These are phyloP conservation scores for Umbelopsis sp. DNA, from an alignment of 371 early-diverging fungal genomes.

Conservation along the genomic window DNA sequence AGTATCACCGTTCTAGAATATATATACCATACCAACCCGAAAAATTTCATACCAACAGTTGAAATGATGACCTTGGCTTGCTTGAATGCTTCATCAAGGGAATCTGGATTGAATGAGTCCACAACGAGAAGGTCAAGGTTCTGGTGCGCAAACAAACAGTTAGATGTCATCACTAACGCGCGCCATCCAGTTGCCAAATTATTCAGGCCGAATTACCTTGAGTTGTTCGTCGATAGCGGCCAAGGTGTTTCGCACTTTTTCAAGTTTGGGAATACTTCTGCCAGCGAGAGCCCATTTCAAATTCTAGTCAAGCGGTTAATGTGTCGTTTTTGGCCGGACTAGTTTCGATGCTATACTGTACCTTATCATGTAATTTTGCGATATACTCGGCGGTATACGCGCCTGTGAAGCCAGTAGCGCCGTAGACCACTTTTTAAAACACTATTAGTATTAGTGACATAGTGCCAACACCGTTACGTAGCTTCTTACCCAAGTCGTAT, in stretches of 20 bases:
- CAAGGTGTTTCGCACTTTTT: constrained; percentile 42
- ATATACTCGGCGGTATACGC: constrained; percentile 65
- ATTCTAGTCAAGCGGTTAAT: constrained; percentile 22
- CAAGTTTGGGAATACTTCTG: constrained; percentile 65
- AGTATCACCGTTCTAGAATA: constrained; percentile 31
- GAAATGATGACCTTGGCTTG: constrained; percentile 80
- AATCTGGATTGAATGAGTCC: constrained; percentile 54
- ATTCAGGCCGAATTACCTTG: constrained; percentile 22
- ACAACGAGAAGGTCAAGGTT: constrained; percentile 64
- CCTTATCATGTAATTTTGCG: constrained; percentile 33
- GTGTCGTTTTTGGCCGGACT: not conserved
- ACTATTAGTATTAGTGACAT: no score
- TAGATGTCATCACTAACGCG: not conserved
- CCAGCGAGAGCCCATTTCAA: constrained; percentile 76
- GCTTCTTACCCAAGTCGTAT: constrained; percentile 24
- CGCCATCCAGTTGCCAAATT: no score
- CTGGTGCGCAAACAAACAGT: constrained; percentile 10
- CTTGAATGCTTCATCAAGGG: constrained; percentile 60
- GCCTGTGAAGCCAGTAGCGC: constrained; percentile 91
- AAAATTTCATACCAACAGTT: constrained; percentile 70
- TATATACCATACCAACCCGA: no score
- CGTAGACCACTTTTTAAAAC: constrained; percentile 63
- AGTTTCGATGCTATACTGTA: constrained; percentile 9
- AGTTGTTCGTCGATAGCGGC: constrained; percentile 38
- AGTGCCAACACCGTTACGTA: no score